A percentile compares a stretch with the other conserved stretches of the same genome.
Evolutionary conservation across 2,329 filamentous ascomycete species (phyloP).

Genomic region (Xylaria sp.): DNA sequence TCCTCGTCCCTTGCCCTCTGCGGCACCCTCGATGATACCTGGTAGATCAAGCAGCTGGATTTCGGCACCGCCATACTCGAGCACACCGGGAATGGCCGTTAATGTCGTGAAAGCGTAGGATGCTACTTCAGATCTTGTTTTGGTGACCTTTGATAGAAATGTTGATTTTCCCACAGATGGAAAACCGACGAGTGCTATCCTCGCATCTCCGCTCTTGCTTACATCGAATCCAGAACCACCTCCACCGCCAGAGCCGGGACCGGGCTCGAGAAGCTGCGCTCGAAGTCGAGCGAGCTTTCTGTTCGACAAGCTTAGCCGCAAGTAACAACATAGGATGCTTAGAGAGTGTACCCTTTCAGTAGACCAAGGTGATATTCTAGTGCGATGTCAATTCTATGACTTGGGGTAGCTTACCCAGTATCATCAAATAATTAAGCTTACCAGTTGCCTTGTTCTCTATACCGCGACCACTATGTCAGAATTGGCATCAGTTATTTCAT

Average conservation of each 20-base stretch:
- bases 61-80: conserved; percentile 97
- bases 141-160: conserved; percentile 98
- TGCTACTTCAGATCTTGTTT: conserved; percentile 95
- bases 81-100: conserved; percentile 94
- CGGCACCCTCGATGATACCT: conserved; percentile 96
- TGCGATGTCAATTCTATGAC: conserved; percentile 28
- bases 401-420: not conserved
- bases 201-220: conserved; percentile 94
- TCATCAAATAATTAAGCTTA: conserved; percentile 60
- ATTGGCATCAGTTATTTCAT: conserved; percentile 28
- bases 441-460: conserved; percentile 98
- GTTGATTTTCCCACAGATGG: conserved; percentile 99
- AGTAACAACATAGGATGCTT: not conserved
- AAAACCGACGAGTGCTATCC: conserved; percentile 98
- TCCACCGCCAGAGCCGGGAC: conserved; percentile 79
- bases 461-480: conserved; percentile 48
- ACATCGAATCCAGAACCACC: conserved; percentile 91
- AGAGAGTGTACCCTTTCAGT: conserved; percentile 81
- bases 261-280: conserved; percentile 93
- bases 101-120: conserved; percentile 98
- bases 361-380: conserved; percentile 97
- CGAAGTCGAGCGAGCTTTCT: conserved; percentile 96
- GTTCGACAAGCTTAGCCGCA: conserved; percentile 27
- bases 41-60: conserved; percentile 98
- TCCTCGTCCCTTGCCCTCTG: conserved; percentile 95